Base-by-base conservation (phyloP, 192 early-diverging fungal species). In the Ambispora gerdemannii region DNA sequence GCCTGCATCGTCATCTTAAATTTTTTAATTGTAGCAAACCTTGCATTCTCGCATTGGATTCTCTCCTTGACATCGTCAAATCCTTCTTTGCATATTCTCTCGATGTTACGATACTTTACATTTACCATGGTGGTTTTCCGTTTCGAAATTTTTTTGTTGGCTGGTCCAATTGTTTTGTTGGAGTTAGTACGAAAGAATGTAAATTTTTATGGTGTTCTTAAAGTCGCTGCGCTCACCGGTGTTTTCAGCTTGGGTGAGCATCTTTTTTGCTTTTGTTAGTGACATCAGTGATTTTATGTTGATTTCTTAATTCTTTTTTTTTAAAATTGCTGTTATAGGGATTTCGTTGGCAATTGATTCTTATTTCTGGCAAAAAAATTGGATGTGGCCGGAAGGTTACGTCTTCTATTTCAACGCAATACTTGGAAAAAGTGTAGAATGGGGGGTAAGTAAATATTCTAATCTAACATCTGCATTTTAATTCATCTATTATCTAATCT, bases 361-460 rank as follows among this genome's bases (percentile, higher is more conserved):
- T 15, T 88, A 83, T 59, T 91, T 95, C 74, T 95, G 93, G 93
- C 67, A 82, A n/a, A 50, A 69, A 20, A 61, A 60, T 30, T 79
- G 63, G 43, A 67, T 88, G 27, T 93, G 90, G 91, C 90, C 93
- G 3, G 92, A 95, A 70, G 79, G 82, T 15, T 71, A 73, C 0
- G 91, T 91, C 0, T 91, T 93, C 69, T 80, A 77, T 56, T 95
- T 92, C 76, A 95, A 95, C 74, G 85, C 80, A 1, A 68, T 93
- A 22, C 71, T 90, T 24, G 84, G 87, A 65, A 84, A 85, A 59
- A 81, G 79, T 34, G 73, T 78, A 1, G 86, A 86, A 66, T 95
- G 90, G 82, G 93, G 93, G 7, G 80, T 83, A 24, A 24, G 67
- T 65, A 32, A 2, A 63, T 22, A 24, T 31, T 0, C 0, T 63